Base-by-base conservation (phyloP, 805 yeast genomes). In the Grigorovia humatica region DNA sequence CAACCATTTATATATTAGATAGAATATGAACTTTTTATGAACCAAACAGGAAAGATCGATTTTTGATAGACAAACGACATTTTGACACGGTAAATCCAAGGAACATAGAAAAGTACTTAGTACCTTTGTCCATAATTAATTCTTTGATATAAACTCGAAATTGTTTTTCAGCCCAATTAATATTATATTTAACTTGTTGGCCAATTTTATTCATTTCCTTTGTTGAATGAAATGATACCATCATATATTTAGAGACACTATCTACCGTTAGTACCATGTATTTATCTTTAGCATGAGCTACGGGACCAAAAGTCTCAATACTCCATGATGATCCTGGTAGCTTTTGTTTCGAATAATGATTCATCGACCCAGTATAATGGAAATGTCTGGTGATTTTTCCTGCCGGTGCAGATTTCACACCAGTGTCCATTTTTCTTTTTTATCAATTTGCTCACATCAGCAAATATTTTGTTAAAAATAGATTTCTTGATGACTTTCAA, bases 261-360 rank as follows among this genome's bases (percentile, higher is more conserved):
- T 51, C 54, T n/a, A 53, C 49, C 55, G 51, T 53, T 17, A 53
- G 1, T 6, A 51, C 17, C 42, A 53, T 13, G 40, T 53, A 51
- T 9, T 27, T 41, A 11, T 43, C 43, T 8, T 38, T 20, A 5
- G 30, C 23, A 27, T 43, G 38, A 6, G 18, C 12, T 2, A 53
- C 47, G 40, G 54, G 55, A 2, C 55, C 55, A 42, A 46, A 44
- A 2, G 48, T 8, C 30, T 50, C 53, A 2, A 50, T 2, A 40
- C 53, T 48, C 52, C 53, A 53, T 1, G 53, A 48, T 6, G 44
- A n/a, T 2, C 53, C 50, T 18, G 53, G 50, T 45, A 12, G 8
- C n/a, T 27, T 40, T n/a, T 20, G 35, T 23, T 5, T 4, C 15
- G 43, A 44, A 17, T 52, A 48, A n/a, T 50, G 46, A 35, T 52